Evolutionary conservation across 2,329 filamentous ascomycete genomes (phyloP), one percentile per base, ranked within the genome.

Genomic region (Mycosphaerella sp.): DNA sequence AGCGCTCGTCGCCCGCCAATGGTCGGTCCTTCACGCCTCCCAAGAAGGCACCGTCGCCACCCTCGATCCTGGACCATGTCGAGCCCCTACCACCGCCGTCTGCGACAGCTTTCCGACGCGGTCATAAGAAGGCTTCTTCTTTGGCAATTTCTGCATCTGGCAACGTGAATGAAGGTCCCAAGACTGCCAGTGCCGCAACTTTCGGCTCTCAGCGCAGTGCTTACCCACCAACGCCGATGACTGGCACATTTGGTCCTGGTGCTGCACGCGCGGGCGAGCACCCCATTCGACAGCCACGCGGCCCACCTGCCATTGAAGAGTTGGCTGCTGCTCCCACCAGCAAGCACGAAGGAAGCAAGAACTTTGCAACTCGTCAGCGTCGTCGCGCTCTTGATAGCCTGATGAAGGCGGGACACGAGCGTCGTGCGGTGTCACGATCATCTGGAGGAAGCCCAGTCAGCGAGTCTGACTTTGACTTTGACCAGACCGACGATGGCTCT

Each of bases 311-410:
- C 11, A 80, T 97, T 48, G 93, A 98, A 62, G 93, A 98, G 74
- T 83, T 98, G 56, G 82, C 86, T 66, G 80, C 85, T 17, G 93
- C 91, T 74, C 93, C 93, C 1, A 97, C 92, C 7, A 85, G 89
- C 62, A 95, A 90, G 75, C 83, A 92, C 60, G 92, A 97, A 71
- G 93, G 92, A 23, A 96, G 92, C 83, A 78, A 96, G 82, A 98
- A 98, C 76, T 98, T 98, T 73, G 87, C 87, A 9, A 84, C 90
- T 53, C 90, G 93, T 58, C 91, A 95, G 66, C 89, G 93, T 56
- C 89, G 92, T 60, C 90, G 87, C 64, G 93, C 93, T 26, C 84
- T 98, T 43, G 85, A 91, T 75, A 96, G 90, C 69, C 81, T 98
- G 47, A 88, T 96, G 58, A 87, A 88, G 61, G 92, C 92, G 51